Evolutionary conservation across 1,284 basidiomycete species (phyloP), one percentile per base, ranked within the genome.

Genomic region (Pseudozyma thailandica): DNA sequence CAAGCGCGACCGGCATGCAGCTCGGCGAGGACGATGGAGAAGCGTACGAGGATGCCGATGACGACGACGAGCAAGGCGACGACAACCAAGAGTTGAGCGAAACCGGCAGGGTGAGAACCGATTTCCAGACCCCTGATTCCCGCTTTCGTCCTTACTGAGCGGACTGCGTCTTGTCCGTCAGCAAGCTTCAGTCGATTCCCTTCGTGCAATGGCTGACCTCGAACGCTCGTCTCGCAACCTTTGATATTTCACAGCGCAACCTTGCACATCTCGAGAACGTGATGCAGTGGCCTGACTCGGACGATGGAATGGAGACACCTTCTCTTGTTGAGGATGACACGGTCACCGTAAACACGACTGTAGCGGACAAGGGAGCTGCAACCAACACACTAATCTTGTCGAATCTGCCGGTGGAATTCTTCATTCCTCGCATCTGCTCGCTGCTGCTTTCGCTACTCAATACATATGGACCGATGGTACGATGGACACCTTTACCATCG

Each of bases 61-160:
- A 61, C 7, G 53, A 28, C 10, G 50, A 49, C 15, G 46, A 23
- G 26, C 85, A 86, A 10, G 69, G 41, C 20, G 85, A 86, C 20
- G 69, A 44, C 3, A 84, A 84, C 6, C 83, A 83, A 23, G 90
- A 89, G 30, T 86, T 91, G 65, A 91, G 88, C 80, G 90, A 91
- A 84, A 89, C 90, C 74, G 93, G 93, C 86, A 90, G 91, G 91
- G 92, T 95, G 90, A 92, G 92, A 89, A 90, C 89, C 84, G 89
- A 92, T 90, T 92, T 91, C 84, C 84, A 88, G 84, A 90, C 89
- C 85, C 84, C 85, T 20, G 85, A 89, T 86, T 88, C 86, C 80
- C 90, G 93, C 84, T 94, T 87, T 84, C 86, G 88, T 64, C 93
- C 93, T 66, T 95, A 96, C 87, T 95, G 49, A 57, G 43, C 13